Evolutionary conservation across 2,329 filamentous ascomycete species (phyloP).

Genomic region (Plectosphaerella sp.): DNA sequence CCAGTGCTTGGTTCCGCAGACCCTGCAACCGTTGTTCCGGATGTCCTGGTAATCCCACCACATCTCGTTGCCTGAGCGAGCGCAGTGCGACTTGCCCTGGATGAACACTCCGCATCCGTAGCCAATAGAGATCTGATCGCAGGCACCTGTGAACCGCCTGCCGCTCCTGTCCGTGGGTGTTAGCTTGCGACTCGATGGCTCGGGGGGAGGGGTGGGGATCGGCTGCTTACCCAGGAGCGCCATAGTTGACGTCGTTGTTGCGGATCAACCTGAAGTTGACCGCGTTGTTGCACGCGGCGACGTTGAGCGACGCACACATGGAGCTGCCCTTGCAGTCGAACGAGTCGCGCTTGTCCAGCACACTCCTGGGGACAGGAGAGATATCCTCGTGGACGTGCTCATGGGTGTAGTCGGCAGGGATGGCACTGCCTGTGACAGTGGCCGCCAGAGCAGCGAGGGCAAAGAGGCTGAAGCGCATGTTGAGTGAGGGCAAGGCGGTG

Average conservation of each 20-base stretch:
- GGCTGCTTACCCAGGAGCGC: conserved; percentile 1
- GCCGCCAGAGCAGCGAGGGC: conserved; percentile 22
- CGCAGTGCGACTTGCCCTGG: conserved; percentile 9
- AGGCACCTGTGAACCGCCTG: conserved; percentile 1
- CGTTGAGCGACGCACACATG: not conserved
- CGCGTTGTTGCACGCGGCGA: conserved; percentile 1
- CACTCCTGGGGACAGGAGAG: not conserved
- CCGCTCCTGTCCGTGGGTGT: not conserved
- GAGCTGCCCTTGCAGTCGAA: conserved; percentile 6
- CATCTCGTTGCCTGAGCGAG: conserved; percentile 9
- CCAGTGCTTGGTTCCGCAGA: conserved; percentile 11
- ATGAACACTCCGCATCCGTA: conserved; percentile 3
- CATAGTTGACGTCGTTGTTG: conserved; percentile 2
- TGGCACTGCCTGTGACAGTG: not conserved
- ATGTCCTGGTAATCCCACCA: conserved; percentile 12
- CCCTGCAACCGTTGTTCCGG: conserved; percentile 3
- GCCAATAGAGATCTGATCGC: not conserved
- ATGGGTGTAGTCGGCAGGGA: not conserved
- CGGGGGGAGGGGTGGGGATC: too few relatives aligned
- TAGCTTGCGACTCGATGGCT: not conserved
- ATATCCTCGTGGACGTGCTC: not conserved
- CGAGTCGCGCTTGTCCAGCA: conserved; percentile 4
- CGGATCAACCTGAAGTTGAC: conserved; percentile 6
- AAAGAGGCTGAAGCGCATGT: conserved; percentile 33
- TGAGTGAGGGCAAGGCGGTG: conserved; percentile 14